Evolutionary conservation across 169 alveolate genomes (phyloP), one percentile per base, ranked within the genome.

Genomic region (Plasmodium knowlesi): DNA sequence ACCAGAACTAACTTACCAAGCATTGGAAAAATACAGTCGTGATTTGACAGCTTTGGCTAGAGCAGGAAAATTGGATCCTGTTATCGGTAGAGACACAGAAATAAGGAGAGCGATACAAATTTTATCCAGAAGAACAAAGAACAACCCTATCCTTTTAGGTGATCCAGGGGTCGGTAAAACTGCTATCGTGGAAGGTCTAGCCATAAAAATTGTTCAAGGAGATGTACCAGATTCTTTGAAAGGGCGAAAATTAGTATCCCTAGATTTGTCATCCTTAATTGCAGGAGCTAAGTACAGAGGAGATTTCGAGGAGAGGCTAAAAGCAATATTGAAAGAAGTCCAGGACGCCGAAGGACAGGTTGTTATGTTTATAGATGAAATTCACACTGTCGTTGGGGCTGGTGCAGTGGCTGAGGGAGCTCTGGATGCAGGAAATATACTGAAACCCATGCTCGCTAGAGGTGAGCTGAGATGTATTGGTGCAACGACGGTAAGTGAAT

Each of bases 101-200:
- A 97, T 97, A 8, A 93, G 98, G 30, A 96, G 98, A 79, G 96
- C 97, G 9, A 90, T 97, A 5, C 98, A 97, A 72, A 97, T 97
- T 1, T 96, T 97, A 0, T 95, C 98, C 8, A 82, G 98, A 72
- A 72, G 98, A 19, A 97, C 98, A 2, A 97, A 97, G 96, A 97
- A 97, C 93, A 97, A 97, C 71, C 98, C 98, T 12, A 95, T 97
- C 4, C 88, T 97, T 46, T 92, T 97, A 32, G 98, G 98, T 0
- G 98, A 97, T 70, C 98, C 98, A 0, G 98, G 98, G 8, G 99
- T 98, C 37, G 99, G 99, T 19, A 98, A 98, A 91, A 97, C 98
- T 12, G 99, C 99, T 12, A 95, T 98, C 32, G 99, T 96, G 5
- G 99, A 98, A 85, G 99, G 99, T 0, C 83, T 97, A 76, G 98